phyloP scores from a whole-genome alignment of 208 protist genomes.

The Leishmania lainsoni region DNA sequence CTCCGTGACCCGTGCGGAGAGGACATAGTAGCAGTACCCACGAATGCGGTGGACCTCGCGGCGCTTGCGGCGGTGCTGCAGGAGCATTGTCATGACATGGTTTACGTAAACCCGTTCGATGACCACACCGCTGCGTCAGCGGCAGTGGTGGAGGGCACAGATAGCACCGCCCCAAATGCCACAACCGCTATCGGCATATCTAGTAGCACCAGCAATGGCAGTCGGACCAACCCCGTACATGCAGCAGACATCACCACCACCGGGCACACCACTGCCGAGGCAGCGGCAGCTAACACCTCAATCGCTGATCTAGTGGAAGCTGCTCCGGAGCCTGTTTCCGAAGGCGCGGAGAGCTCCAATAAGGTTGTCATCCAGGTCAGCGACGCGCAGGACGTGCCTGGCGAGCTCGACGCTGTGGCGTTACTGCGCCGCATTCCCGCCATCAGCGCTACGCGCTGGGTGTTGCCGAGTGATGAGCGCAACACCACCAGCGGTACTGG shows the following conservation, averaged over 20 bases:
- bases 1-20: too few species aligned
- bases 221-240: neutral
- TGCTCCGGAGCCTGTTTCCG: neutral
- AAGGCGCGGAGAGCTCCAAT: neutral
- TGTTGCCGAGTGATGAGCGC: neutral
- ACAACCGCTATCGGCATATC: neutral
- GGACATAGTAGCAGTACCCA: neutral
- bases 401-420: conserved; percentile 40
- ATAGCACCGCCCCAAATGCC: conserved; percentile 8
- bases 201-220: conserved; percentile 22
- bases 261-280: neutral
- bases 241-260: neutral
- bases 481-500: neutral
- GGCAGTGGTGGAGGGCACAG: conserved; percentile 4
- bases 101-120: conserved; percentile 30
- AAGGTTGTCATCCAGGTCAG: neutral
- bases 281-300: neutral
- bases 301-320: neutral
- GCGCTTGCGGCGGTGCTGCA: conserved; percentile 41
- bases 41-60: conserved; percentile 28
- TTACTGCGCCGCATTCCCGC: conserved; percentile 47
- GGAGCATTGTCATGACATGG: conserved; percentile 27
- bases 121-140: neutral
- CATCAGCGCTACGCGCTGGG: conserved; percentile 28
- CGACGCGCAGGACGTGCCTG: neutral